Evolutionary conservation across 768 basidiomycete genomes (phyloP), one percentile per base, ranked within the genome.

Genomic region (Trametes maxima): DNA sequence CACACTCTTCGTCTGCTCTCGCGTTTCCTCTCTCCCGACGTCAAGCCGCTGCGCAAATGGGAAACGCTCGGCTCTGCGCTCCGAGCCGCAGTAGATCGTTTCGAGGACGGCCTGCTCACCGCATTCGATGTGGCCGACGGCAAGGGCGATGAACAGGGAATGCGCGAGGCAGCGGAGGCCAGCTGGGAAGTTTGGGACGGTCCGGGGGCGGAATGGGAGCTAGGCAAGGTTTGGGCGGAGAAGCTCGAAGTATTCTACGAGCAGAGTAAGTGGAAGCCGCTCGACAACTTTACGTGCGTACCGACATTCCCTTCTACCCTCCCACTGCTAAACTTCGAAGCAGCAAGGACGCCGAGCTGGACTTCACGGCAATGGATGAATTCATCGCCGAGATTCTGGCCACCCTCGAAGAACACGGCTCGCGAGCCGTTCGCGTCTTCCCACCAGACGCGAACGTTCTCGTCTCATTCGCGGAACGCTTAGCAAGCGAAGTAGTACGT

Each of bases 161-260:
- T 98, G 95, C 79, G 81, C 54, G 86, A 90, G 55, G 89, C 88
- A 0, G 92, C 95, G 5, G 85, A 85, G 57, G 84, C 91, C 0
- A 89, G 91, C 68, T 98, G 94, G 94, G 85, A 89, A 63, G 85
- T 97, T 0, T 90, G 88, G 83, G 74, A 81, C 40, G 78, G 48
- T 55, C 66, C 62, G 12, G 73, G 68, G 36, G 79, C 73, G 12
- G 90, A 93, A 59, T 95, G 92, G 92, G 95, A 96, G 74, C 86
- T 97, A 80, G 92, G 92, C 0, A 89, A 93, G 65, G 88, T 95
- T 17, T 99, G 96, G 93, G 88, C 92, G 1, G 95, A 99, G 75
- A 95, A 96, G 77, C 79, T 90, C 46, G 95, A 96, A 72, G 87
- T 98, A 21, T 94, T 98, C 67, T 98, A 96, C 73, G 89, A 94